A percentile compares a stretch with the other conserved stretches of the same genome.
Evolutionary conservation across 2,329 filamentous ascomycete species (phyloP).

Genomic region (Fusarium aywerte): DNA sequence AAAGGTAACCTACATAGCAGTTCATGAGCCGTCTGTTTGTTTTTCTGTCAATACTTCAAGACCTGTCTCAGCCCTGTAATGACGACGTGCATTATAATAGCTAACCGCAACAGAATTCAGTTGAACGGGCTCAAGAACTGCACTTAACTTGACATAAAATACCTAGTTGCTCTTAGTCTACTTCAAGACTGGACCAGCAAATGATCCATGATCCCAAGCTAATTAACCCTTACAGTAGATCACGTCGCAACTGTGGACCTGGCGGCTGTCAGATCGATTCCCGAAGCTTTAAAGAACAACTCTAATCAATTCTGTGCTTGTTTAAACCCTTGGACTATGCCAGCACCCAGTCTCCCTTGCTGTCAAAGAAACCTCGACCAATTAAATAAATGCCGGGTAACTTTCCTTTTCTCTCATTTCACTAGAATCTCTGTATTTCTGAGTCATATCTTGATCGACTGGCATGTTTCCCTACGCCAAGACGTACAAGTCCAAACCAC

Average conservation of each 20-base stretch:
- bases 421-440: background rate
- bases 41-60: background rate
- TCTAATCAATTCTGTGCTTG: background rate
- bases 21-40: background rate
- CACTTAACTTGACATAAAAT: too few species aligned
- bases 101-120: background rate
- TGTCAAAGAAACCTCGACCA: background rate
- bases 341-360: background rate
- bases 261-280: background rate
- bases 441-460: too few species aligned
- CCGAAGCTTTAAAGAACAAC: background rate
- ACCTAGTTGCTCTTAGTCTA: background rate
- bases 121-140: background rate
- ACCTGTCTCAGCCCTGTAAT: slow-evolving; percentile 9
- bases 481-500: background rate
- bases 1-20: background rate
- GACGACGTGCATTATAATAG: background rate
- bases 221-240: background rate
- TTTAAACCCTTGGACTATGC: too few species aligned
- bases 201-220: background rate
- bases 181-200: background rate
- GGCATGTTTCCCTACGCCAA: slow-evolving; percentile 12
- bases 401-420: too few species aligned
- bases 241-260: background rate
- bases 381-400: background rate